These are phyloP conservation scores for Suillus subalutaceus DNA, from an alignment of 768 basidiomycete genomes.

Conservation along the genomic window DNA sequence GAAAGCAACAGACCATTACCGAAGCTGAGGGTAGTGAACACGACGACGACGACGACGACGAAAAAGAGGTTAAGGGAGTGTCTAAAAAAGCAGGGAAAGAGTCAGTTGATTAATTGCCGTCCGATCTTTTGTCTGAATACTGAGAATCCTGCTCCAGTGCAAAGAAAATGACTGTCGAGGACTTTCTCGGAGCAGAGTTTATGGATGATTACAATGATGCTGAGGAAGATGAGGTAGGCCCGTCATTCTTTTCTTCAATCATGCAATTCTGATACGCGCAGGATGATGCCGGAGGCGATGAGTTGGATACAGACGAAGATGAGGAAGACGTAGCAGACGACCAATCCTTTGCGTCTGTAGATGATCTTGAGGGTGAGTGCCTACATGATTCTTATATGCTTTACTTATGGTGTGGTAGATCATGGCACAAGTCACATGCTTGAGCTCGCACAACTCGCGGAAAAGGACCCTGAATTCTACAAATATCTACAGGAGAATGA, in stretches of 20 bases:
- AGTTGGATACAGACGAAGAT: slow-evolving; percentile 45
- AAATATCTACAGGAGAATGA: slow-evolving; percentile 98
- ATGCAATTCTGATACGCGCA: slow-evolving; percentile 13
- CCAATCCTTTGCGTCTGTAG: slow-evolving; percentile 76
- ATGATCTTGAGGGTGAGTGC: slow-evolving; percentile 68
- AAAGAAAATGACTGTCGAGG: slow-evolving; percentile 70
- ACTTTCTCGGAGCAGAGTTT: slow-evolving; percentile 72
- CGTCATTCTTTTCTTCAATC: slow-evolving; percentile 10
- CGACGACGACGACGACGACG: slow-evolving; percentile 36
- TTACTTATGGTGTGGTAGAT: slow-evolving; percentile 41
- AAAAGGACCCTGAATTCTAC: slow-evolving; percentile 99
- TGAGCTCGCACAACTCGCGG: slow-evolving; percentile 85
- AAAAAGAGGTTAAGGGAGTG: slow-evolving; percentile 11
- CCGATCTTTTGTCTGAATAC: not conserved
- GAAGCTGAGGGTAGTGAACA: slow-evolving; percentile 35
- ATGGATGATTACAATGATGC: slow-evolving; percentile 64
- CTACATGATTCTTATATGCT: not conserved
- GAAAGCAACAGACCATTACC: slow-evolving; percentile 28
- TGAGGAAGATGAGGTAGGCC: slow-evolving; percentile 31
- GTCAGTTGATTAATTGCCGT: slow-evolving; percentile 10
- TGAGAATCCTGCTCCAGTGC: slow-evolving; percentile 15
- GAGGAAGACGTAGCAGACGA: slow-evolving; percentile 52
- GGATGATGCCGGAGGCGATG: slow-evolving; percentile 26
- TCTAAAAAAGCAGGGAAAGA: slow-evolving; percentile 5
- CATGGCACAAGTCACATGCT: slow-evolving; percentile 76